These are phyloP conservation scores for Plantago coronopus DNA, from an alignment of 305 asterid species.

Conservation along the genomic window DNA sequence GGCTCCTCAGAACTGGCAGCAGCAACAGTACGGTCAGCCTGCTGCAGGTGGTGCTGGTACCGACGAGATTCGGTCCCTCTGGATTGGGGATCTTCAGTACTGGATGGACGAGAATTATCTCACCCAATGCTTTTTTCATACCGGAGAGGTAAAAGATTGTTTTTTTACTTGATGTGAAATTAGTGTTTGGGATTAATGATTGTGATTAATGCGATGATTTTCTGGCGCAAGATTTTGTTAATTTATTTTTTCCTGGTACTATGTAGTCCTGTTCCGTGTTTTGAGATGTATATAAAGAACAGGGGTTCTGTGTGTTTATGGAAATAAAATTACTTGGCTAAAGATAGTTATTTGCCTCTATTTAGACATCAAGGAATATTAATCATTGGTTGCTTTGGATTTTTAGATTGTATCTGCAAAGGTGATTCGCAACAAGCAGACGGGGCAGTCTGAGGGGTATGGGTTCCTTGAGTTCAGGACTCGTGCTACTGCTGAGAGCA, in stretches of 20 bases:
- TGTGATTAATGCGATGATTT: too few relatives aligned
- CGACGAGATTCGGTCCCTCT: conserved; percentile 63
- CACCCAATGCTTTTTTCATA: conserved; percentile 44
- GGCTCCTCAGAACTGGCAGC: conserved; percentile 53
- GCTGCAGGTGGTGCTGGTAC: conserved; percentile 24
- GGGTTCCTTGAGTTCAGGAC: conserved; percentile 79
- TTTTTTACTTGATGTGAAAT: neutral
- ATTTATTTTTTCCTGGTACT: neutral
- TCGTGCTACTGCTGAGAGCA: conserved; percentile 57
- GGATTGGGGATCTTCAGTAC: conserved; percentile 88
- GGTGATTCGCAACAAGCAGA: conserved; percentile 69
- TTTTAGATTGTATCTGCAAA: conserved; percentile 62
- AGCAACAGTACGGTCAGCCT: conserved; percentile 38
- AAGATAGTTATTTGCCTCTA: too few relatives aligned
- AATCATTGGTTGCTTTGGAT: conserved; percentile 10
- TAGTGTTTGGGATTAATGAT: too few relatives aligned
- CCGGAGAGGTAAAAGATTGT: conserved; percentile 55
- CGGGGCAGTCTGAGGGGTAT: conserved; percentile 73
- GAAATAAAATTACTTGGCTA: too few relatives aligned
- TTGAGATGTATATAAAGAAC: neutral
- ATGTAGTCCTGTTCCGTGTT: neutral
- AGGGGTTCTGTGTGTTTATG: too few relatives aligned
- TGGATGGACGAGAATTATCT: conserved; percentile 88
- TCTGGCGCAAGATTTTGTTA: too few relatives aligned
- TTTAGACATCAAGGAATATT: neutral